Percentiles rank a stretch among this genome's conserved stretches.
These are phyloP conservation scores for Neurospora sp. DNA, from an alignment of 495 filamentous ascomycete species.

Conservation along the genomic window DNA sequence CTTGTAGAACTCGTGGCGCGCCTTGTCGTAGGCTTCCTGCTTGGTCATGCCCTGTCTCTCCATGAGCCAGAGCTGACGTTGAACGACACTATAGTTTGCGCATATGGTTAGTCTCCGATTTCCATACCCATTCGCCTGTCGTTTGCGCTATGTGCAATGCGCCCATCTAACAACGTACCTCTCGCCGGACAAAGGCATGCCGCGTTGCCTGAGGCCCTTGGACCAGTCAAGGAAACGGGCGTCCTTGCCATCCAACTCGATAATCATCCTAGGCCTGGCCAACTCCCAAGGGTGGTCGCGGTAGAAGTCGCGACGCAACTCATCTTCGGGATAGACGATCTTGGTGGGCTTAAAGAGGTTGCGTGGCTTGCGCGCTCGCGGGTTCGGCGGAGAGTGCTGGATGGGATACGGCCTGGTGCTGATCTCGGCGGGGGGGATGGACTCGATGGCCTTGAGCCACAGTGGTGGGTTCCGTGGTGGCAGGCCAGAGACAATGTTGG, in stretches of 20 bases:
- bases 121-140: not conserved
- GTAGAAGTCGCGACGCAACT: constrained; percentile 71
- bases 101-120: not conserved
- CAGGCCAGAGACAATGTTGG: constrained; percentile 24
- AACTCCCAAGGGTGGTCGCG: constrained; percentile 95
- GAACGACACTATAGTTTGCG: constrained; percentile 63
- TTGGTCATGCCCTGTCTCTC: constrained; percentile 51
- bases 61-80: constrained; percentile 81
- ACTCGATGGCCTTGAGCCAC: constrained; percentile 66
- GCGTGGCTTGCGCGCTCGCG: constrained; percentile 49
- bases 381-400: constrained; percentile 43
- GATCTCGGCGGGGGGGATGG: constrained; percentile 71
- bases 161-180: constrained; percentile 41
- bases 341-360: constrained; percentile 68
- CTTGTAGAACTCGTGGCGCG: constrained; percentile 82
- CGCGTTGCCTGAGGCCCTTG: constrained; percentile 60
- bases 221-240: constrained; percentile 67
- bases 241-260: constrained; percentile 83
- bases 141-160: not conserved
- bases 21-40: constrained; percentile 71
- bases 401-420: constrained; percentile 59
- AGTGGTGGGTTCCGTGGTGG: constrained; percentile 40
- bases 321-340: constrained; percentile 79
- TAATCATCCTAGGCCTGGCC: constrained; percentile 72
- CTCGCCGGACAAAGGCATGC: constrained; percentile 74